A percentile compares a stretch with the other conserved stretches of the same genome.
These are phyloP conservation scores for Hyphopichia buzzinii DNA, from an alignment of 1,139 yeast genomes.

Conservation along the genomic window DNA sequence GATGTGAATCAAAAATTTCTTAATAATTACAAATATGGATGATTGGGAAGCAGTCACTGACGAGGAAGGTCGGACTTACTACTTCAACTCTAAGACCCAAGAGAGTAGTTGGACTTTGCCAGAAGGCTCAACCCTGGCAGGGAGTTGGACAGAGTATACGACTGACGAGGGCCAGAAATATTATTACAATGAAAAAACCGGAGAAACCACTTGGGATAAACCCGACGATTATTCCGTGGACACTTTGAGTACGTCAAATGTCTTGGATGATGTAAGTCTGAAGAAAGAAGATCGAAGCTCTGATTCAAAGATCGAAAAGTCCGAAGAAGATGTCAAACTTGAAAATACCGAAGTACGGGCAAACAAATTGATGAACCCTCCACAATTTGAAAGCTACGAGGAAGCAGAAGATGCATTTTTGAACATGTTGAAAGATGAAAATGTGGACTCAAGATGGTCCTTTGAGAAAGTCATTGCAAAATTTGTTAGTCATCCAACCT, in stretches of 20 bases:
- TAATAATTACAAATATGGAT: conserved; percentile 2
- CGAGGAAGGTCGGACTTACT: conserved; percentile 68
- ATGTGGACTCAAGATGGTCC: conserved; percentile 74
- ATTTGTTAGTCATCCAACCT: conserved; percentile 57
- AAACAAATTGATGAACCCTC: conserved; percentile 14
- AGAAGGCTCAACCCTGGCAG: conserved; percentile 37
- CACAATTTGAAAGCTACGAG: conserved; percentile 17
- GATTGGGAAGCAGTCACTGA: conserved; percentile 67
- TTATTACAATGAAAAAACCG: conserved; percentile 65
- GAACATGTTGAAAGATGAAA: conserved; percentile 48
- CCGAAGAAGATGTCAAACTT: conserved; percentile 11
- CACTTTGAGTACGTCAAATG: conserved; percentile 1
- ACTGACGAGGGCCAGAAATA: conserved; percentile 73
- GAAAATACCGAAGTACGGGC: conserved; percentile 8
- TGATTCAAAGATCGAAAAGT: conserved; percentile 9
- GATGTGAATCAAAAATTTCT: too few relatives aligned
- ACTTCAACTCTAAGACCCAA: conserved; percentile 62
- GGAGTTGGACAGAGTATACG: conserved; percentile 61
- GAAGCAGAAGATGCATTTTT: conserved; percentile 49
- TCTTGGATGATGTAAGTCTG: not conserved
- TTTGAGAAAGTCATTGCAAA: conserved; percentile 66
- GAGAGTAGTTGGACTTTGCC: conserved; percentile 87
- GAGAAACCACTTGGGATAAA: conserved; percentile 77
- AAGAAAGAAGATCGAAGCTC: conserved; percentile 5
- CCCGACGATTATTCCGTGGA: conserved; percentile 46